phyloP scores from a whole-genome alignment of 208 protist genomes.

The Acanthamoeba sp. region DNA sequence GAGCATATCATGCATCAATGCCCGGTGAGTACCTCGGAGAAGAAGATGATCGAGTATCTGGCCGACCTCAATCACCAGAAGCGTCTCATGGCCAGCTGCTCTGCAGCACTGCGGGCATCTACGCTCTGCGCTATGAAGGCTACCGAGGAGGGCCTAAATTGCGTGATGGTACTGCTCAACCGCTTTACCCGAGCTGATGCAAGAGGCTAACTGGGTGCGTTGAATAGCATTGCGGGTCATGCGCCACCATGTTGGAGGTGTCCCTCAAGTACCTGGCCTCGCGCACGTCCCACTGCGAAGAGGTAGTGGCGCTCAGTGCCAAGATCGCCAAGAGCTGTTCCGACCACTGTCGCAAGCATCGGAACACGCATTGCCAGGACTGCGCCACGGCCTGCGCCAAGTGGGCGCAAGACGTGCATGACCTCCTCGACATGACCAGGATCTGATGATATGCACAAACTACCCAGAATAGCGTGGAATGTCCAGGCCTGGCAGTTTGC shows the following conservation, averaged over 20 bases:
- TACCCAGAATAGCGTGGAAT: too few relatives aligned
- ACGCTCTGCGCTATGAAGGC: neutral
- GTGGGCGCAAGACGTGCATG: slow-evolving; percentile 16
- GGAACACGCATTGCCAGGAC: slow-evolving; percentile 1
- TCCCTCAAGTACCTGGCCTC: slow-evolving; percentile 27
- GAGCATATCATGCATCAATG: neutral
- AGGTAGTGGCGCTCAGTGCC: neutral
- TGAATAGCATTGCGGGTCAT: neutral
- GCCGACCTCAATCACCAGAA: neutral
- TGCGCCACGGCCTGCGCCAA: neutral
- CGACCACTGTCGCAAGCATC: neutral
- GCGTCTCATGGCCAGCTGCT: slow-evolving; percentile 7
- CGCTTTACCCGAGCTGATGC: neutral
- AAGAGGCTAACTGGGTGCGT: neutral
- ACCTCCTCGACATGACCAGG: neutral
- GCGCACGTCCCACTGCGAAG: neutral
- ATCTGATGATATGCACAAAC: too few relatives aligned
- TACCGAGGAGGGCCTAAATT: neutral
- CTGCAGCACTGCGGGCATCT: neutral
- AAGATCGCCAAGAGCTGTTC: slow-evolving; percentile 24
- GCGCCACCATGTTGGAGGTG: neutral
- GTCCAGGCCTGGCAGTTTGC: too few relatives aligned
- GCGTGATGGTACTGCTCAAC: neutral
- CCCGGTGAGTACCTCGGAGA: slow-evolving; percentile 5
- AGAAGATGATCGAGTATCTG: slow-evolving; percentile 27